phyloP scores from a whole-genome alignment of 257 asterid species.

The Ehretia macrophylla region DNA sequence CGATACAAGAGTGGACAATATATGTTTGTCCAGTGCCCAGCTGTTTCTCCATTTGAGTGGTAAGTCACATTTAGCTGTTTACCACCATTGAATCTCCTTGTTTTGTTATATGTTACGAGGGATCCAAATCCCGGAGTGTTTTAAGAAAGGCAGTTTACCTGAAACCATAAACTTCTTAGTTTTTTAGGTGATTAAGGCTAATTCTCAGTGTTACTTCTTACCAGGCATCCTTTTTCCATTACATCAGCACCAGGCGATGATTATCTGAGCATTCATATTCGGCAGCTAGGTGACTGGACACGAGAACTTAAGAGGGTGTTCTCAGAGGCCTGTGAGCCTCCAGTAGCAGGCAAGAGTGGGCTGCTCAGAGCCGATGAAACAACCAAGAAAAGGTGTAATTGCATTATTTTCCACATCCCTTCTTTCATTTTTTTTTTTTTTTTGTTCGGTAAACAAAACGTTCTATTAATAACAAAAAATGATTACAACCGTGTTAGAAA shows the following conservation, averaged over 20 bases:
- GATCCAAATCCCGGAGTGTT: too few relatives aligned
- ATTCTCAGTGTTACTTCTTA: not conserved
- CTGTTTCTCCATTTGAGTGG: slow-evolving; percentile 97
- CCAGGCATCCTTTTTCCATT: slow-evolving; percentile 95
- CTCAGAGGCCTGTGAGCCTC: slow-evolving; percentile 79
- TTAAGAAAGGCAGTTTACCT: too few relatives aligned
- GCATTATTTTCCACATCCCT: too few relatives aligned
- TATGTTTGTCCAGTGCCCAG: slow-evolving; percentile 97
- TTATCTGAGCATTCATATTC: slow-evolving; percentile 86
- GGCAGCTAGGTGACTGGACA: slow-evolving; percentile 97
- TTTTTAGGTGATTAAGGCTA: not conserved
- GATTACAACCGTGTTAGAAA: too few relatives aligned
- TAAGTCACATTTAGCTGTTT: slow-evolving; percentile 14
- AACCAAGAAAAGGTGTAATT: slow-evolving; percentile 58
- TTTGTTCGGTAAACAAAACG: too few relatives aligned
- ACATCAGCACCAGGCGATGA: slow-evolving; percentile 96
- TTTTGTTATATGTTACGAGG: not conserved
- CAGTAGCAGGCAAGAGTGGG: slow-evolving; percentile 78
- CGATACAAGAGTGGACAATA: slow-evolving; percentile 88
- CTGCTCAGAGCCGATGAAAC: slow-evolving; percentile 85
- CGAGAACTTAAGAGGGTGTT: slow-evolving; percentile 85
- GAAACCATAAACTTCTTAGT: too few relatives aligned
- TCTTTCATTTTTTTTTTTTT: too few relatives aligned
- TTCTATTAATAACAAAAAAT: too few relatives aligned
- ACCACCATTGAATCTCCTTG: not conserved